phyloP scores from a whole-genome alignment of 768 basidiomycete genomes.

The Thelephora ganbajun region DNA sequence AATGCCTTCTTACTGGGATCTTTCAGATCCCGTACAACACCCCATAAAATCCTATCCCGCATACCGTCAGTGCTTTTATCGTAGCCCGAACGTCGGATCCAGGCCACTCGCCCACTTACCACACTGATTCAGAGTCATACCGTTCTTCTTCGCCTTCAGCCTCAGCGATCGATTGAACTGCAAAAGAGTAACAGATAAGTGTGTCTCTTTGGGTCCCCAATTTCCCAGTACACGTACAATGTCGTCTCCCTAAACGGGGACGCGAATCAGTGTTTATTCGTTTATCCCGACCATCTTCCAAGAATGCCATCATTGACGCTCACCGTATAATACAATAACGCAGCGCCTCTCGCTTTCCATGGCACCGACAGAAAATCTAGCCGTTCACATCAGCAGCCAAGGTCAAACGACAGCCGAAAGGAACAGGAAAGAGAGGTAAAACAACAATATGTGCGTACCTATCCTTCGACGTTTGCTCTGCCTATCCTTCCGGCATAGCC shows the following conservation, averaged over 20 bases:
- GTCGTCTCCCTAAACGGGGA: constrained; percentile 58
- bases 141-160: constrained; percentile 65
- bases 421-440: not conserved
- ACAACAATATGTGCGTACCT: constrained; percentile 18
- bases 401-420: not conserved
- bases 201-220: not conserved
- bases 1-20: constrained; percentile 47
- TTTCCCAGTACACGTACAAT: constrained; percentile 39
- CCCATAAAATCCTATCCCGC: constrained; percentile 38
- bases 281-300: not conserved
- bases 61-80: no score
- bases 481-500: constrained; percentile 41
- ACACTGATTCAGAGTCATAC: constrained; percentile 79
- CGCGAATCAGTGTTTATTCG: not conserved
- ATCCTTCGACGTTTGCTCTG: constrained; percentile 52
- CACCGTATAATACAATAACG: constrained; percentile 85
- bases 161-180: constrained; percentile 89
- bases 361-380: constrained; percentile 73
- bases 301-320: no score
- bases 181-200: not conserved
- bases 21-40: constrained; percentile 56
- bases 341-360: constrained; percentile 66
- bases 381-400: not conserved
- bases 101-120: constrained; percentile 13
- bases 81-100: no score